phyloP scores from a whole-genome alignment of 768 basidiomycete genomes.

The Tubosaeta sp. region DNA sequence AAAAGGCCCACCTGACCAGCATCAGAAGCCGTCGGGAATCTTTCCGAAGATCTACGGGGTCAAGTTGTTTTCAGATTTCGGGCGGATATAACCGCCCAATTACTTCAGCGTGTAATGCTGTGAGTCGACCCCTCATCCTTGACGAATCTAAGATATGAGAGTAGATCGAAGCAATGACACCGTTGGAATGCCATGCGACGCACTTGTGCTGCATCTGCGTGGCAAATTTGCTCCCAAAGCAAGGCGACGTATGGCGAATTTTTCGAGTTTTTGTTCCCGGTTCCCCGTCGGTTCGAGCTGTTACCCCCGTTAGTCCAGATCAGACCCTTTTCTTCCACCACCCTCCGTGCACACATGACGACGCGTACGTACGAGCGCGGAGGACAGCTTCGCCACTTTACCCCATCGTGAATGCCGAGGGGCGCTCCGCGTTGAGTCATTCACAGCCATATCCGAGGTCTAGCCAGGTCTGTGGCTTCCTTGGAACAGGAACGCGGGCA shows the following conservation, averaged over 20 bases:
- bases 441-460: neutral
- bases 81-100: too few species aligned
- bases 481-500: neutral
- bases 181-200: neutral
- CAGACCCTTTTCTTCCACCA: neutral
- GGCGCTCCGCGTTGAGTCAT: neutral
- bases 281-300: neutral
- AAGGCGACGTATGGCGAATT: neutral
- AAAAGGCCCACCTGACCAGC: too few species aligned
- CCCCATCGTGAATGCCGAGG: neutral
- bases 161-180: neutral
- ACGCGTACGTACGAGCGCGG: neutral
- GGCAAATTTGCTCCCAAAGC: neutral
- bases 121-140: neutral
- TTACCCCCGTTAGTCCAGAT: neutral
- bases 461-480: neutral
- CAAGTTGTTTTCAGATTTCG: too few species aligned
- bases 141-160: too few species aligned
- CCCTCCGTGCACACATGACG: neutral
- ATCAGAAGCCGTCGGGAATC: too few species aligned
- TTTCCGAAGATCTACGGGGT: too few species aligned
- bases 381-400: neutral
- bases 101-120: too few species aligned
- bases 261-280: neutral
- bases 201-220: neutral